Evolutionary conservation across 2,329 filamentous ascomycete genomes (phyloP).

Genomic region (Fonsecaea multimorphosa): DNA sequence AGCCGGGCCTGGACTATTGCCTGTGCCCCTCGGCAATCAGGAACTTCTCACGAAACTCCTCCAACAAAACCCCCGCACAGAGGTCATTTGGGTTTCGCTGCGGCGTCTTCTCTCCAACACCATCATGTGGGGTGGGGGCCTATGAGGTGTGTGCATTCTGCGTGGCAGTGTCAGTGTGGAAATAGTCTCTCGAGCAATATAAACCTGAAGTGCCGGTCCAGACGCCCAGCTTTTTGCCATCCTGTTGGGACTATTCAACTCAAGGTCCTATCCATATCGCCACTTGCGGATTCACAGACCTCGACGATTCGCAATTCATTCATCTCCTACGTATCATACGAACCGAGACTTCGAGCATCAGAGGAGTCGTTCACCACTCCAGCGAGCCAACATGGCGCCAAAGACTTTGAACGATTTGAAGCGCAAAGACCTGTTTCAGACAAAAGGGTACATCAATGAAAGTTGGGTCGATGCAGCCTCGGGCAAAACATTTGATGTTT

Average conservation of each 20-base stretch:
- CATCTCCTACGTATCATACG: not conserved
- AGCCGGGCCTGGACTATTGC: not conserved
- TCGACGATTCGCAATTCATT: not conserved
- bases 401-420: constrained; percentile 37
- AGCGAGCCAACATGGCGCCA: constrained; percentile 22
- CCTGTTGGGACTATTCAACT: not conserved
- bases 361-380: not conserved
- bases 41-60: not conserved
- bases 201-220: constrained; percentile 1
- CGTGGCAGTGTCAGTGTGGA: not conserved
- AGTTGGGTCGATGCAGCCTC: constrained; percentile 81
- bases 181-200: not conserved
- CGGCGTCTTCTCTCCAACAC: constrained; percentile 16
- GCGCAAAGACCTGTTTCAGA: constrained; percentile 40
- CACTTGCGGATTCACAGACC: not conserved
- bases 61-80: constrained; percentile 11
- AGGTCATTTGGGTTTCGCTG: not conserved
- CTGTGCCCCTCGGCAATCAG: constrained; percentile 6
- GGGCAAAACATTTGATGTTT: constrained; percentile 87
- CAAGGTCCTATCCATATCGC: not conserved
- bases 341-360: not conserved
- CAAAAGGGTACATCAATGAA: constrained; percentile 40
- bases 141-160: constrained; percentile 4
- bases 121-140: constrained; percentile 9
- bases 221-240: not conserved